Evolutionary conservation across 768 basidiomycete species (phyloP), one percentile per base, ranked within the genome.

Genomic region (Amanita subjunquillea): DNA sequence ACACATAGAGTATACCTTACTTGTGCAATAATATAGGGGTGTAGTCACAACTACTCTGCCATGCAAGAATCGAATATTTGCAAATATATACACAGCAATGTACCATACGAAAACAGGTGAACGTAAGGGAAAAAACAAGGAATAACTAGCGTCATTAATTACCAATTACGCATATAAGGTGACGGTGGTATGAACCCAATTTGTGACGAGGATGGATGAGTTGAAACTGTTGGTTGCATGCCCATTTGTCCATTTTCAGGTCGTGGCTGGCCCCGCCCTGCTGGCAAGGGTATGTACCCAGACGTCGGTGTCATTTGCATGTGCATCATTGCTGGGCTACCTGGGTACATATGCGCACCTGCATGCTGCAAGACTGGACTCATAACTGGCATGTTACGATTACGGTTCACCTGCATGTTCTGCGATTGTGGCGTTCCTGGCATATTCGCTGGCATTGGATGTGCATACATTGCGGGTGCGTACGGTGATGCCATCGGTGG

Each of bases 361-460:
- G 79, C 75, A 62, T 77, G 77, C 32, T 77, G 67, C 69, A 86
- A 73, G n/a, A 76, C 77, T n/a, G 87, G 87, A 62, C 85, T 88
- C 67, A 88, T 77, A 64, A 85, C 67, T 12, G 77, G 65, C 67
- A 85, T 68, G 48, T 69, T 73, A 23, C 79, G 80, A 20, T 75
- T 75, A 47, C 80, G 76, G 52, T 63, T 62, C 4, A 59, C 64
- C 34, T 67, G 66, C 39, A 64, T 68, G 50, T 64, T 70, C 54
- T 70, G 74, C 34, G 68, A 70, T 53, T 68, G 70, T 22, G 69
- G 64, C 25, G 69, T 60, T 23, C 63, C 69, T 54, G 78, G 77
- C 62, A 74, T 58, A 58, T 66, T 69, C 51, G 44, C 20, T 13
- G 52, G 44, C 37, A 61, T 69, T 37, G 68, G 60, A 38, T 70